Base-by-base conservation (phyloP, 2,329 filamentous ascomycete species). In the Pseudogymnoascus sp. region DNA sequence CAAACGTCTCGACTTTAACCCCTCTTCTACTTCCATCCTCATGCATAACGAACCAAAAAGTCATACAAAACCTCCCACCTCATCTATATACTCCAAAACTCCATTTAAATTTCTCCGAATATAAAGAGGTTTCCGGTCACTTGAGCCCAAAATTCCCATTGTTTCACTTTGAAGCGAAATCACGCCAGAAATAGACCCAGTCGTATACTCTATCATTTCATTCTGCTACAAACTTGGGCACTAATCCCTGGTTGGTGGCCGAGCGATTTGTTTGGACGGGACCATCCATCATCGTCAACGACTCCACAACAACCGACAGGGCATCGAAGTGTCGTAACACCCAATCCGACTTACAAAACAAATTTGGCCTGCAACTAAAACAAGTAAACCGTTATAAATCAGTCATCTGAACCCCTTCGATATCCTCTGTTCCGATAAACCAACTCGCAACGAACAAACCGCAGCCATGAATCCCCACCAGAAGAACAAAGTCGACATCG, bases 401-500 rank as follows among this genome's bases (percentile, higher is more conserved):
- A 7, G n/a, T 34, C 8, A 18, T 56, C 49, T 34, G 14, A 34
- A 38, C 36, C 9, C 28, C 18, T 28, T 34, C n/a, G 28, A 56
- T 56, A 56, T 7, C 49, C 28, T 12, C 25, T 49, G 14, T n/a
- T 49, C 25, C 14, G 16, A 56, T 18, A 56, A 34, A 56, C 49
- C n/a, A 4, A 4, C 2, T 11, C 28, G 3, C 8, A 11, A n/a
- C 34, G 37, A 60, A 38, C 34, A 60, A 37, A 40, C 37, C 18
- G 59, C 59, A 60, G 18, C 34, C 77, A 96, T 97, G 91, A 97
- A 97, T 77, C 93, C 93, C 71, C 91, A 93, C 77, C 91, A 97
- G 83, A 93, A 96, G 84, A 97, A 97, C 84, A 97, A 99, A 83
- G 84, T 97, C 73, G 95, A 99, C 79, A 84, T 97, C 79, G 93